A percentile compares a stretch with the other conserved stretches of the same genome.
Conservation (phyloP, 306 rosid genomes). For the Senna tora region DNA sequence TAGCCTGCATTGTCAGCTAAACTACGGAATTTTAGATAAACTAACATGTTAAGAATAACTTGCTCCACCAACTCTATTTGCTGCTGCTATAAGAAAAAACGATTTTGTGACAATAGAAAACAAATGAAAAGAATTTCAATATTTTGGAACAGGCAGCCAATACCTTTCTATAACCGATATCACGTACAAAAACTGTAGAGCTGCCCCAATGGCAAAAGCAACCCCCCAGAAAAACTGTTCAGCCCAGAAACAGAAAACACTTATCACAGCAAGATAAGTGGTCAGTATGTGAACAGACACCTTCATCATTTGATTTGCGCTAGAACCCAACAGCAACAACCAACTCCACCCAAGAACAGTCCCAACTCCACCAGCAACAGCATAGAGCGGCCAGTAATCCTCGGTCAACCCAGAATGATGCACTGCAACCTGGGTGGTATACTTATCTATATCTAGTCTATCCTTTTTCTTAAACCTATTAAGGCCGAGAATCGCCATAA, state of each 20-base stretch:
- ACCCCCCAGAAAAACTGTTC: constrained; percentile 84
- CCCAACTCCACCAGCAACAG: constrained; percentile 93
- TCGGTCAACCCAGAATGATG: constrained; percentile 67
- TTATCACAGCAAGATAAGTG: constrained; percentile 89
- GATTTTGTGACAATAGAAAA: background rate
- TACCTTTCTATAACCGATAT: constrained; percentile 91
- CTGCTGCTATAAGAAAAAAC: background rate
- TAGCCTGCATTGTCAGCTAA: background rate
- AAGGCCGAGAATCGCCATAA: constrained; percentile 67
- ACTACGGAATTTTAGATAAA: constrained; percentile 19
- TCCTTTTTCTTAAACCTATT: constrained; percentile 69
- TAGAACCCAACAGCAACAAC: constrained; percentile 81
- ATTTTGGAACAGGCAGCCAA: background rate
- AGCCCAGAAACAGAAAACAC: constrained; percentile 96
- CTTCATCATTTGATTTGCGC: constrained; percentile 84
- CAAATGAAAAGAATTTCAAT: background rate
- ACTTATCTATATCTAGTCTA: constrained; percentile 77
- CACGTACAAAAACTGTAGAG: constrained; percentile 85
- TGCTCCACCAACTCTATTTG: background rate
- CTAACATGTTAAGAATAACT: constrained; percentile 1
- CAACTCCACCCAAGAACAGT: constrained; percentile 82
- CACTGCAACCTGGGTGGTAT: constrained; percentile 45
- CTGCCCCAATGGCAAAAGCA: constrained; percentile 81
- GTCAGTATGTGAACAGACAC: constrained; percentile 85
- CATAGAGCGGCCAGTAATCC: constrained; percentile 89